phyloP scores from a whole-genome alignment of 495 filamentous ascomycete genomes.

The Collariella sp. region DNA sequence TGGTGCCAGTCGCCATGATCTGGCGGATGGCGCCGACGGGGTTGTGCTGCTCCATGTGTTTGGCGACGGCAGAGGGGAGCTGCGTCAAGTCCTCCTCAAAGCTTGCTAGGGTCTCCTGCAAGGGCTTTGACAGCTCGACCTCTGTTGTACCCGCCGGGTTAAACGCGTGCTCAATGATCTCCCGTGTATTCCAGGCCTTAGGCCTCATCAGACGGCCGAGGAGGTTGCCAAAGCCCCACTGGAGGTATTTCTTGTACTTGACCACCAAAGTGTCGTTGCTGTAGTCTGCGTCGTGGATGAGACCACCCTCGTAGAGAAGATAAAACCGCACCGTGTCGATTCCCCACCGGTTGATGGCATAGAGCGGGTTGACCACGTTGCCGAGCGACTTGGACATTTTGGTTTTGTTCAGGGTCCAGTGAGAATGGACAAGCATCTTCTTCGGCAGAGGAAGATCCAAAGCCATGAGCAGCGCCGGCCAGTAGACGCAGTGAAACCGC shows the following conservation, averaged over 20 bases:
- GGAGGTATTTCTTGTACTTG: conserved; percentile 69
- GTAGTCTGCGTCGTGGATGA: conserved; percentile 73
- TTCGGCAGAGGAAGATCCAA: conserved; percentile 75
- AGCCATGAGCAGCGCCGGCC: conserved; percentile 92
- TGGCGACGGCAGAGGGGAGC: conserved; percentile 30
- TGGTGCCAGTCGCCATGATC: conserved; percentile 55
- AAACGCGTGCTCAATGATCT: conserved; percentile 34
- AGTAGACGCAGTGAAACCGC: conserved; percentile 95
- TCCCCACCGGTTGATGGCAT: conserved; percentile 82
- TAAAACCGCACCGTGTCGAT: conserved; percentile 84
- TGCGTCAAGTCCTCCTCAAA: conserved; percentile 1
- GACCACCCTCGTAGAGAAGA: conserved; percentile 65
- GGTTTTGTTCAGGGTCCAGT: conserved; percentile 81
- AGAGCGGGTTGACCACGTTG: conserved; percentile 92
- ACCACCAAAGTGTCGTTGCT: conserved; percentile 65
- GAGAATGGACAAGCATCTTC: conserved; percentile 76
- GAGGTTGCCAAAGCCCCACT: conserved; percentile 70
- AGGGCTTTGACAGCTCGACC: not conserved
- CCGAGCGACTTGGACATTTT: conserved; percentile 97
- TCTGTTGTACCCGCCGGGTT: not conserved
- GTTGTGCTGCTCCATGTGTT: conserved; percentile 56
- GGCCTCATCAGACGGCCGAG: conserved; percentile 57
- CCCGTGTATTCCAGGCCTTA: conserved; percentile 55
- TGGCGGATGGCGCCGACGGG: conserved; percentile 54
- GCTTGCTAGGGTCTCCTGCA: not conserved